Conservation (phyloP, 2,329 filamentous ascomycete genomes). For the Phialophora expanda region DNA sequence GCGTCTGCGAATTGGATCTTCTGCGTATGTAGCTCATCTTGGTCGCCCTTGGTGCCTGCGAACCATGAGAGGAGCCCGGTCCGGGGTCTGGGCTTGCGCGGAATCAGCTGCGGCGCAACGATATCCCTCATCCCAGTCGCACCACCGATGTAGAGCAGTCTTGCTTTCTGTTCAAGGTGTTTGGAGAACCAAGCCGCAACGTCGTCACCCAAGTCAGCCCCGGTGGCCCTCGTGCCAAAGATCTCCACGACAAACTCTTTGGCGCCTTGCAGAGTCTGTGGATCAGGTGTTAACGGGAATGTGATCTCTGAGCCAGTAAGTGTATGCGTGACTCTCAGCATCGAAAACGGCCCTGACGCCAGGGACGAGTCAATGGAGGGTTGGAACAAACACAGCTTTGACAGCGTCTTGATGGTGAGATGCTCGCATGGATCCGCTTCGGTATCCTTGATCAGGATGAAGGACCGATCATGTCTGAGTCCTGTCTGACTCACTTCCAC, state of each 20-base stretch:
- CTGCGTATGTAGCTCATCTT: slow-evolving; percentile 19
- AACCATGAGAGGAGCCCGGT: slow-evolving; percentile 14
- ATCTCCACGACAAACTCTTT: slow-evolving; percentile 15
- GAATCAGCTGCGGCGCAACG: slow-evolving; percentile 20
- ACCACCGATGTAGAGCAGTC: slow-evolving; percentile 19
- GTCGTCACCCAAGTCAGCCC: slow-evolving; percentile 19
- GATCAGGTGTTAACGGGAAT: slow-evolving; percentile 1
- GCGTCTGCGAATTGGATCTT: slow-evolving; percentile 27
- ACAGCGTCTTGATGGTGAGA: slow-evolving; percentile 26
- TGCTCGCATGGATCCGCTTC: slow-evolving; percentile 1
- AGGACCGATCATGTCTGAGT: slow-evolving; percentile 21
- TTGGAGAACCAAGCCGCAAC: slow-evolving; percentile 21
- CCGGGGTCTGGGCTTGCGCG: slow-evolving; percentile 7
- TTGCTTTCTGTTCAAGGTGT: slow-evolving; percentile 17
- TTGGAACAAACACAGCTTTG: slow-evolving; percentile 24
- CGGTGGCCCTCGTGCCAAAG: slow-evolving; percentile 17
- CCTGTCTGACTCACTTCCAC: slow-evolving; percentile 16
- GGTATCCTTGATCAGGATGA: slow-evolving; percentile 21
- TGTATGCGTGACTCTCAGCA: slow-evolving; percentile 1
- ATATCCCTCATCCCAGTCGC: slow-evolving; percentile 11
- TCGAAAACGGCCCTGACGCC: neutral
- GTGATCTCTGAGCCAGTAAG: slow-evolving; percentile 8
- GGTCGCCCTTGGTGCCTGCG: neutral
- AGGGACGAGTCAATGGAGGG: slow-evolving; percentile 1
- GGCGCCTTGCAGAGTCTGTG: neutral